These are phyloP conservation scores for Elsinoe australis DNA, from an alignment of 2,329 filamentous ascomycete genomes.

Conservation along the genomic window DNA sequence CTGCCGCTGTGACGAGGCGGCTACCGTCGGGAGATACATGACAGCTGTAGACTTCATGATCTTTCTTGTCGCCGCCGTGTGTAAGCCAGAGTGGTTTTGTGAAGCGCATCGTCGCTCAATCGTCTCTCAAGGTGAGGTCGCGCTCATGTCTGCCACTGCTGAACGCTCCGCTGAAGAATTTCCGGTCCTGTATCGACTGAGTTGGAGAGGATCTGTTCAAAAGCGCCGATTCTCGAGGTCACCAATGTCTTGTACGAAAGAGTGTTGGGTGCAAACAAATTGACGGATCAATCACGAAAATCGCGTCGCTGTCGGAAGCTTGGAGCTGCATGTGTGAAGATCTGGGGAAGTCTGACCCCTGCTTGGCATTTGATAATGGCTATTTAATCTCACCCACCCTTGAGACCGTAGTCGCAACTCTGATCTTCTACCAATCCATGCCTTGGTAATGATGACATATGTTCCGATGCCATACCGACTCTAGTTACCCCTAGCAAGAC, in stretches of 20 bases:
- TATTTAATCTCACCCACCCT: no score
- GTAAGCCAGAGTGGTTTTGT: constrained; percentile 95
- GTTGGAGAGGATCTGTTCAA: no score
- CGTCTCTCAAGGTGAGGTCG: background rate
- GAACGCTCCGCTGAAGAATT: background rate
- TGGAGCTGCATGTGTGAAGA: background rate
- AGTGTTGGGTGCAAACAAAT: no score
- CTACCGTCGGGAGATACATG: constrained; percentile 92
- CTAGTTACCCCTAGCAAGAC: no score
- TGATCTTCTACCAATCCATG: no score
- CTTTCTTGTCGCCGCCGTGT: constrained; percentile 94
- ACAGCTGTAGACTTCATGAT: constrained; percentile 97
- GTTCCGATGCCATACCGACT: no score
- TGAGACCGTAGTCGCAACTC: no score
- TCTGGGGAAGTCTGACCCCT: background rate
- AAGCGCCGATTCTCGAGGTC: no score
- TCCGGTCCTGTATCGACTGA: no score
- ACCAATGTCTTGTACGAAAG: no score
- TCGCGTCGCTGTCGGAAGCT: background rate
- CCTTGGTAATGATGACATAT: no score
- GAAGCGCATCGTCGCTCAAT: constrained; percentile 45
- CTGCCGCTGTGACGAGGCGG: constrained; percentile 85
- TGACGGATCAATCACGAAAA: background rate
- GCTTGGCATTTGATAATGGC: background rate
- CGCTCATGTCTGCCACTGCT: background rate